Conservation (phyloP, 2,329 filamentous ascomycete species). For the Neurospora sp. region DNA sequence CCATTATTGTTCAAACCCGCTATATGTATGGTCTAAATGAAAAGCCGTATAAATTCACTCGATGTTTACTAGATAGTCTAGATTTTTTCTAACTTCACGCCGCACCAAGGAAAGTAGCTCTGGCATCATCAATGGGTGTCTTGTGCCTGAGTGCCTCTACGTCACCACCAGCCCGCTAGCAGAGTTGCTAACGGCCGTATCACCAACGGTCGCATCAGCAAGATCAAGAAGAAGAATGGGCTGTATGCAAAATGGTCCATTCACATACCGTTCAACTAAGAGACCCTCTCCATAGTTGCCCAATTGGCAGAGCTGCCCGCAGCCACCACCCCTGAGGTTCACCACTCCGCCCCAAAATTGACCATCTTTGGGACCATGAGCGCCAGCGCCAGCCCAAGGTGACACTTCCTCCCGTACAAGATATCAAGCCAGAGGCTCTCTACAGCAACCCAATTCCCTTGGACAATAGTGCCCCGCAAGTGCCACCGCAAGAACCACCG, state of each 20-base stretch:
- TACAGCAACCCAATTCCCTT: constrained; percentile 12
- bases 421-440: constrained; percentile 18
- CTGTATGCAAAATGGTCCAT: neutral
- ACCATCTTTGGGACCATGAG: constrained; percentile 1
- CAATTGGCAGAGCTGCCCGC: no score
- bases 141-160: neutral
- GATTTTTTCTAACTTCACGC: no score
- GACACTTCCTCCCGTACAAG: constrained; percentile 4
- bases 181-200: neutral
- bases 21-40: no score
- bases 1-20: no score
- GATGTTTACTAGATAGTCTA: no score
- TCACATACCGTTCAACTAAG: no score
- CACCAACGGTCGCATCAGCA: neutral
- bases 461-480: neutral
- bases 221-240: neutral
- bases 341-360: no score
- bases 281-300: no score
- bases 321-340: no score
- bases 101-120: no score
- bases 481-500: constrained; percentile 18
- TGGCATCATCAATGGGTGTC: no score
- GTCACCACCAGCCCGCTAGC: neutral
- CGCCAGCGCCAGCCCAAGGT: constrained; percentile 10
- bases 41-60: no score